A percentile compares a stretch with the other conserved stretches of the same genome.
Evolutionary conservation across 2,329 filamentous ascomycete genomes (phyloP).

Genomic region (Apiospora sp.): DNA sequence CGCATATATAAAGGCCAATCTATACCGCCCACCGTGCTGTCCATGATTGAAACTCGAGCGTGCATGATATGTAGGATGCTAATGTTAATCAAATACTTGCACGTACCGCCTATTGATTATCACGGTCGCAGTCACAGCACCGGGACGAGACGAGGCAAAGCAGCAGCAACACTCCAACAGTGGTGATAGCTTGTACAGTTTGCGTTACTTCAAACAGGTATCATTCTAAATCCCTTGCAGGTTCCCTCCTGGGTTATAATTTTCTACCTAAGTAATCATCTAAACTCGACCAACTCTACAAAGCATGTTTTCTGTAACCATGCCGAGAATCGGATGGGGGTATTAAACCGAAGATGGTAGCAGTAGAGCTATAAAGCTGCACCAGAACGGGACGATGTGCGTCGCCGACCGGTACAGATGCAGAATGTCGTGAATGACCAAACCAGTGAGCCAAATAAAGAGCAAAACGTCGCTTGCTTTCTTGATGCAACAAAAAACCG

Average conservation of each 20-base stretch:
- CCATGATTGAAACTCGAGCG: not conserved
- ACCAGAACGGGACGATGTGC: slow-evolving; percentile 1
- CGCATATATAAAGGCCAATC: not conserved
- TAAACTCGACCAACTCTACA: slow-evolving; percentile 1
- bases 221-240: not conserved
- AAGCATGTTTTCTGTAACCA: not conserved
- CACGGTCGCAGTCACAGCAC: not conserved
- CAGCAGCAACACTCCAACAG: no score
- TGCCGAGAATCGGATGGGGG: slow-evolving; percentile 1
- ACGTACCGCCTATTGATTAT: not conserved
- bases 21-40: not conserved
- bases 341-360: slow-evolving; percentile 7
- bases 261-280: not conserved
- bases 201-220: not conserved
- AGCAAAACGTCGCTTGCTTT: slow-evolving; percentile 19
- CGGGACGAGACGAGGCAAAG: not conserved
- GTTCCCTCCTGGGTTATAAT: not conserved
- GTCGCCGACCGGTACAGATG: slow-evolving; percentile 18
- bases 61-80: not conserved
- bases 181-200: no score
- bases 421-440: slow-evolving; percentile 20
- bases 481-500: slow-evolving; percentile 11
- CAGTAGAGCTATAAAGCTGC: not conserved
- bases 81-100: not conserved
- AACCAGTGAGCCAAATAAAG: slow-evolving; percentile 16